phyloP scores from a whole-genome alignment of 108 stramenopile genomes.

The Fragilaria radians region DNA sequence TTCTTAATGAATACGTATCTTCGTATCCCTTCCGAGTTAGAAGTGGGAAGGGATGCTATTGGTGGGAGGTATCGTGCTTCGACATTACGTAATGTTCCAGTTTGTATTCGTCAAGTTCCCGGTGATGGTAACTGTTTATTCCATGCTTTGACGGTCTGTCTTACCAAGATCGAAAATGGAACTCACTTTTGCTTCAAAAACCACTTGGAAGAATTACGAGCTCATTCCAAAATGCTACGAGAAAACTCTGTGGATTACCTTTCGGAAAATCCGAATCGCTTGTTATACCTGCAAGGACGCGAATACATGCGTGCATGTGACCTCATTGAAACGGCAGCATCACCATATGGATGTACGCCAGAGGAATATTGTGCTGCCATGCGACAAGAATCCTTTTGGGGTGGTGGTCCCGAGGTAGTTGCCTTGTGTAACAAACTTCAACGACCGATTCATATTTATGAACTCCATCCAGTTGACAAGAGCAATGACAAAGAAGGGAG shows the following conservation, averaged over 20 bases:
- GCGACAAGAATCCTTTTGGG: constrained; percentile 90
- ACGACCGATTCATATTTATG: constrained; percentile 94
- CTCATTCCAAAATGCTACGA: constrained; percentile 34
- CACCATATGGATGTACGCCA: constrained; percentile 68
- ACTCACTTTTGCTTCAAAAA: constrained; percentile 42
- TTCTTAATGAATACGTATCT: constrained; percentile 45
- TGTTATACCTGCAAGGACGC: constrained; percentile 78
- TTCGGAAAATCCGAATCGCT: constrained; percentile 10
- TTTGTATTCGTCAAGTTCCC: constrained; percentile 83
- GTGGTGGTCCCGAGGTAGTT: constrained; percentile 96
- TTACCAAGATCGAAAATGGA: constrained; percentile 39
- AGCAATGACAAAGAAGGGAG: not conserved
- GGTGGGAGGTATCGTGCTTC: constrained; percentile 26
- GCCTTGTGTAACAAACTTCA: constrained; percentile 86
- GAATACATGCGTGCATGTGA: constrained; percentile 68
- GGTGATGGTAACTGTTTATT: constrained; percentile 91
- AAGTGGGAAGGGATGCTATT: constrained; percentile 34
- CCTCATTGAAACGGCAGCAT: constrained; percentile 70
- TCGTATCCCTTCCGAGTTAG: constrained; percentile 69
- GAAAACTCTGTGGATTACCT: constrained; percentile 48
- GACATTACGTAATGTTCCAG: constrained; percentile 18
- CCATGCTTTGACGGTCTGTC: constrained; percentile 46
- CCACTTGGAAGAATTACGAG: constrained; percentile 13
- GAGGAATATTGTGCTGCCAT: constrained; percentile 84
- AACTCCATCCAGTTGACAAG: constrained; percentile 24